Conservation (phyloP, 2,329 filamentous ascomycete species). For the Diaporthe caulivora region DNA sequence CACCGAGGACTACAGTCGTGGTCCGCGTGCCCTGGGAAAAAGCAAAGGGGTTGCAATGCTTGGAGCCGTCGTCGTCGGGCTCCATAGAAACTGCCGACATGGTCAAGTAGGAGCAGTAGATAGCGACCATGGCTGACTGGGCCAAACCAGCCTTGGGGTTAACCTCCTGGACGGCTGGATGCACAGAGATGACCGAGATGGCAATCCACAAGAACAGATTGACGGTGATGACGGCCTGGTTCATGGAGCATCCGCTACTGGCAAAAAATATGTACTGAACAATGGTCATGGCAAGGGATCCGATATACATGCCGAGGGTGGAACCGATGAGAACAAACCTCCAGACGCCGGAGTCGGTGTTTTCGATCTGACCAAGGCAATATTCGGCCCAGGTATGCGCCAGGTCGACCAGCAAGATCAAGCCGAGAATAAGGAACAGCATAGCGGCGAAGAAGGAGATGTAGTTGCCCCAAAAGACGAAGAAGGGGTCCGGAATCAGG, state of each 20-base stretch:
- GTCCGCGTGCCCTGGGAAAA: slow-evolving; percentile 88
- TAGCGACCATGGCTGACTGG: slow-evolving; percentile 96
- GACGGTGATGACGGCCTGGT: slow-evolving; percentile 94
- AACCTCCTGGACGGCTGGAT: slow-evolving; percentile 88
- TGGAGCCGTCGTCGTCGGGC: slow-evolving; percentile 90
- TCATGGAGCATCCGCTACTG: slow-evolving; percentile 85
- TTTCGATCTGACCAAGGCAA: slow-evolving; percentile 93
- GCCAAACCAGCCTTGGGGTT: slow-evolving; percentile 95
- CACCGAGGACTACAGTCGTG: slow-evolving; percentile 91
- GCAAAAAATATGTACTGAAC: slow-evolving; percentile 99
- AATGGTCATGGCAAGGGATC: slow-evolving; percentile 92
- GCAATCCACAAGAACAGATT: slow-evolving; percentile 87
- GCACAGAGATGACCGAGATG: slow-evolving; percentile 87
- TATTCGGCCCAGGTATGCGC: slow-evolving; percentile 98
- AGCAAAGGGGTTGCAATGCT: slow-evolving; percentile 92
- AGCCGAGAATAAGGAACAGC: slow-evolving; percentile 91
- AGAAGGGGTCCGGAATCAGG: slow-evolving; percentile 94
- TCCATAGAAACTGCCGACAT: slow-evolving; percentile 99
- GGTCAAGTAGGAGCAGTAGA: slow-evolving; percentile 98
- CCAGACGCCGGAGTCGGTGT: slow-evolving; percentile 87
- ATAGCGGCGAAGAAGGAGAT: slow-evolving; percentile 89
- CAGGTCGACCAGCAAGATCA: slow-evolving; percentile 93
- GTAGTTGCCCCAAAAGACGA: slow-evolving; percentile 96
- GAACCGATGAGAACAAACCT: slow-evolving; percentile 89
- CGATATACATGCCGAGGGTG: slow-evolving; percentile 92